Evolutionary conservation across 176 grass and related monocot genomes (phyloP).

Genomic region (Typha latifolia): DNA sequence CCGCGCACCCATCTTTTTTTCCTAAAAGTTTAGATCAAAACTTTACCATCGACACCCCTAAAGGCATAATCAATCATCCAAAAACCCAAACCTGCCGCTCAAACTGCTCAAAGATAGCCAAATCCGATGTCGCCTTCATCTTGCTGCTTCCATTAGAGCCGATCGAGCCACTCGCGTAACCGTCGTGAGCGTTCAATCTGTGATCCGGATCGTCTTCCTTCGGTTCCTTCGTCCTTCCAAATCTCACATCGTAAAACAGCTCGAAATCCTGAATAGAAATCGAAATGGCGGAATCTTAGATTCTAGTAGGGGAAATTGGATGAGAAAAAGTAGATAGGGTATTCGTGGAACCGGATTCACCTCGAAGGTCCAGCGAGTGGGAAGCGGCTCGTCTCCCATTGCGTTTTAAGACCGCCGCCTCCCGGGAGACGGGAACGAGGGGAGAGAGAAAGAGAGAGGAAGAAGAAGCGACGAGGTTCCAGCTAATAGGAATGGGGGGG

Average conservation of each 20-base stretch:
- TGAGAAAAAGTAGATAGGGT: neutral
- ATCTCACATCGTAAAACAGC: slow-evolving; percentile 67
- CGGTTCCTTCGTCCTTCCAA: slow-evolving; percentile 50
- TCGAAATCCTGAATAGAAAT: slow-evolving; percentile 50
- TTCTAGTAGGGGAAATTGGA: neutral
- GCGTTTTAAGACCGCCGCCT: neutral
- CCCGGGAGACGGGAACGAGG: neutral
- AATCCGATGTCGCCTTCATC: slow-evolving; percentile 51
- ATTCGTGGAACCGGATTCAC: neutral
- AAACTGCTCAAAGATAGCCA: slow-evolving; percentile 87
- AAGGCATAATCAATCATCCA: slow-evolving; percentile 7
- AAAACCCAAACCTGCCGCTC: slow-evolving; percentile 53
- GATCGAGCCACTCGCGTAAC: neutral
- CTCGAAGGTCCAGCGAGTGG: slow-evolving; percentile 39
- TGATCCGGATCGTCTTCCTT: slow-evolving; percentile 12
- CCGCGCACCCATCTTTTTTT: slow-evolving; percentile 23
- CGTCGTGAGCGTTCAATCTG: slow-evolving; percentile 19
- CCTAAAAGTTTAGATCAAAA: slow-evolving; percentile 32
- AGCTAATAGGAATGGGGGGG: neutral
- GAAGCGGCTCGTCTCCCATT: slow-evolving; percentile 30
- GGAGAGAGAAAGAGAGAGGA: neutral
- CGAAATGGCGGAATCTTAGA: neutral
- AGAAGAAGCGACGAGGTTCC: neutral
- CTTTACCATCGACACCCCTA: neutral
- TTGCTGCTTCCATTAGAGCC: slow-evolving; percentile 41